A percentile compares a stretch with the other conserved stretches of the same genome.
phyloP scores from a whole-genome alignment of 2,329 filamentous ascomycete genomes.

The Colletotrichum tropicicola region DNA sequence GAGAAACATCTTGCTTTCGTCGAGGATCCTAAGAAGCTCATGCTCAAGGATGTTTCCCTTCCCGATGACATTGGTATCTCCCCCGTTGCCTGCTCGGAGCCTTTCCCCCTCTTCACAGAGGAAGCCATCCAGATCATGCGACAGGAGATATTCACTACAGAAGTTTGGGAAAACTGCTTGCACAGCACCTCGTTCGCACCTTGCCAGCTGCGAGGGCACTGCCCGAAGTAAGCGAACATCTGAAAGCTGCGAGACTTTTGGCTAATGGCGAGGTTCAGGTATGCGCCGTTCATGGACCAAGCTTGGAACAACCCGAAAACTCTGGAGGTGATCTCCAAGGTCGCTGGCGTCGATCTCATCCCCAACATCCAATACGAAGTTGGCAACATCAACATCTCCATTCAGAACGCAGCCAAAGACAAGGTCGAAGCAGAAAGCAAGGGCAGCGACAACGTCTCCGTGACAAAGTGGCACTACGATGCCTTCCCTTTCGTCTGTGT shows the following conservation, averaged over 20 bases:
- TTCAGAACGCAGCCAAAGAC: constrained; percentile 56
- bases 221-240: not conserved
- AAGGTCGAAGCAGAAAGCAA: constrained; percentile 53
- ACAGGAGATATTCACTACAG: constrained; percentile 65
- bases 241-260: too few relatives aligned
- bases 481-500: constrained; percentile 76
- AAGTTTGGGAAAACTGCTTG: constrained; percentile 64
- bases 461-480: constrained; percentile 71
- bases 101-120: constrained; percentile 69
- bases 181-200: constrained; percentile 50
- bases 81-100: constrained; percentile 69
- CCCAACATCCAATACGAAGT: constrained; percentile 64
- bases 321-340: constrained; percentile 56
- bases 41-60: constrained; percentile 70
- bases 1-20: constrained; percentile 63
- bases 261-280: not conserved
- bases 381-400: constrained; percentile 62
- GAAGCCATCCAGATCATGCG: constrained; percentile 71
- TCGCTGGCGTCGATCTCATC: constrained; percentile 64
- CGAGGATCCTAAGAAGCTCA: constrained; percentile 58
- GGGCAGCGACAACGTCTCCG: constrained; percentile 41
- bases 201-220: constrained; percentile 7
- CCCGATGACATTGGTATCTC: constrained; percentile 65
- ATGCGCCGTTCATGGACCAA: constrained; percentile 48
- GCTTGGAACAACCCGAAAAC: constrained; percentile 53